Percentiles rank a stretch among this genome's conserved stretches.
These are phyloP conservation scores for Colletotrichum sp. DNA, from an alignment of 2,329 filamentous ascomycete genomes.

Conservation along the genomic window DNA sequence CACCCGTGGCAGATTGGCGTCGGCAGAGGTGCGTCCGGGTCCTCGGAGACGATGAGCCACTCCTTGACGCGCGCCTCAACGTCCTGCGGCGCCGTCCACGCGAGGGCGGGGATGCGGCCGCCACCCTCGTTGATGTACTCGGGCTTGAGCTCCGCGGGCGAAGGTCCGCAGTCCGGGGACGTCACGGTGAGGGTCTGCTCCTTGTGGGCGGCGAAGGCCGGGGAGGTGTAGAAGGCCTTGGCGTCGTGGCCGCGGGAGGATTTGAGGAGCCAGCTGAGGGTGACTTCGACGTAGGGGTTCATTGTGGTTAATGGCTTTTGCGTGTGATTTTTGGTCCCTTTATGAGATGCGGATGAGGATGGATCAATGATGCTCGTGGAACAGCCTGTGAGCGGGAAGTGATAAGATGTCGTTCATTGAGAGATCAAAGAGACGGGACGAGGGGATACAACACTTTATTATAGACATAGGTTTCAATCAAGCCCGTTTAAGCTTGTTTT, in stretches of 20 bases:
- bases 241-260: conserved; percentile 40
- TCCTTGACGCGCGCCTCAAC: conserved; percentile 37
- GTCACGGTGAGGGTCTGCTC: conserved; percentile 41
- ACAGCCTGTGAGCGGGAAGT: not conserved
- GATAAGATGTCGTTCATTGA: not conserved
- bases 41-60: conserved; percentile 51
- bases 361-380: not conserved
- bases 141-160: conserved; percentile 35
- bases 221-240: conserved; percentile 39
- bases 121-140: conserved; percentile 43
- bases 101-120: conserved; percentile 43
- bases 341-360: not conserved
- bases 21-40: conserved; percentile 51
- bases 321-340: not conserved
- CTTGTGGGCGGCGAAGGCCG: conserved; percentile 36
- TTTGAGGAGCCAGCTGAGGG: conserved; percentile 43
- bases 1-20: conserved; percentile 51
- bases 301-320: conserved; percentile 12
- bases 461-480: not conserved
- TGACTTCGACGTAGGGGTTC: conserved; percentile 36
- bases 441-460: not conserved
- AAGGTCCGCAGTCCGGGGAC: conserved; percentile 44
- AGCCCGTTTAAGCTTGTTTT: not conserved
- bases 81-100: conserved; percentile 39
- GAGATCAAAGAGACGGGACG: not conserved